Base-by-base conservation (phyloP, 2,329 filamentous ascomycete genomes). In the Fusarium avenaceum region DNA sequence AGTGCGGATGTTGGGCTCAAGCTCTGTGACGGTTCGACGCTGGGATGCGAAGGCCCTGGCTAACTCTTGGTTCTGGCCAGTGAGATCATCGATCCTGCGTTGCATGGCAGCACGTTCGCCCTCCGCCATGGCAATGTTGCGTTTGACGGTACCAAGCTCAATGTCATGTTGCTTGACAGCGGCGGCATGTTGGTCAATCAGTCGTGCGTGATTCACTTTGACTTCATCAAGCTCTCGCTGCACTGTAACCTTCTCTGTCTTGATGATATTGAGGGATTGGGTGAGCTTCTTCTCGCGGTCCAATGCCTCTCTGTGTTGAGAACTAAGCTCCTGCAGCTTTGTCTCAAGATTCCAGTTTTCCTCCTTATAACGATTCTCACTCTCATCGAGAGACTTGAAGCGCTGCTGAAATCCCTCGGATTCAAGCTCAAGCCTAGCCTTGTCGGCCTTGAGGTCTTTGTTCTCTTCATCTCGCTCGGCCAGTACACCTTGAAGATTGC, bases 331-430 rank as follows among this genome's bases (percentile, higher is more conserved):
- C 74, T 97, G 96, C 22, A 96, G 86, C 73, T 94, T 92, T 0
- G 94, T 97, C 79, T 99, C 96, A 38, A 99, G 86, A 67, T 92
- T 95, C 96, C 96, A 99, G 77, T 98, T 99, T 79, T 98, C 96
- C 75, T 99, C 96, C 80, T 97, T 98, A 82, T 97, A 97, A 52
- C 93, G 90, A 74, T 96, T 92, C 78, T 99, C 96, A 76, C 92
- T 97, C 80, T 99, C 96, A 72, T 97, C 94, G 40, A 97, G 84
- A 8, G 87, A 87, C 75, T 92, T 91, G 68, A 98, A 83, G 33
- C 94, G 89, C 77, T 96, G 92, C 53, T 91, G 87, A 67, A 96
- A 87, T 4, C 87, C 88, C 76, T 97, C 92, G 0, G 90, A 87
- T 70, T 97, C 94, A 33, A 92, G 86, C 77, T 98, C 94, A 35